Conservation (phyloP, 805 yeast species). For the Ogataea polymorpha region DNA sequence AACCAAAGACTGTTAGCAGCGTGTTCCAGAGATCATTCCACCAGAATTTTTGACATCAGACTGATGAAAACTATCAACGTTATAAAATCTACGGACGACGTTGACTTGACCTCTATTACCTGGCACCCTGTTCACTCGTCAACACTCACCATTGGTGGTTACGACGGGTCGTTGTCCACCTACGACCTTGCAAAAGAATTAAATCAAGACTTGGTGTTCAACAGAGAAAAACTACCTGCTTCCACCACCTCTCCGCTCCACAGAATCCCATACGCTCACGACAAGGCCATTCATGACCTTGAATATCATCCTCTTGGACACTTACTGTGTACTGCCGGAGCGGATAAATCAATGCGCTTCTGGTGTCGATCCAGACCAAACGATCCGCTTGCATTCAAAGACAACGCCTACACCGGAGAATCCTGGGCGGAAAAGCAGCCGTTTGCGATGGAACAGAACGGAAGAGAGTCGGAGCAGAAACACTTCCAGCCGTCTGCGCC, state of each 20-base stretch:
- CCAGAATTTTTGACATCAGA: slow-evolving; percentile 83
- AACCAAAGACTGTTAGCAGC: slow-evolving; percentile 78
- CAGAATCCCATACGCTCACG: slow-evolving; percentile 87
- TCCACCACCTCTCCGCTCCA: slow-evolving; percentile 38
- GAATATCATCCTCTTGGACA: slow-evolving; percentile 96
- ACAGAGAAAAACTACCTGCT: slow-evolving; percentile 20
- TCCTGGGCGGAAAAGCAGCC: slow-evolving; percentile 29
- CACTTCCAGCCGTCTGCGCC: not conserved
- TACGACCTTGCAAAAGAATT: slow-evolving; percentile 58
- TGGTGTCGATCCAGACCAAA: slow-evolving; percentile 94
- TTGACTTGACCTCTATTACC: slow-evolving; percentile 78
- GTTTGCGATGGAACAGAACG: slow-evolving; percentile 9
- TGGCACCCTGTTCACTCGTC: slow-evolving; percentile 93
- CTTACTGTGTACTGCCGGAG: slow-evolving; percentile 85
- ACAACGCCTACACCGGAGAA: slow-evolving; percentile 66
- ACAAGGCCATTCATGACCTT: slow-evolving; percentile 83
- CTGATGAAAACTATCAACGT: slow-evolving; percentile 74
- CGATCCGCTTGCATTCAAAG: slow-evolving; percentile 79
- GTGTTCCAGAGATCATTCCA: slow-evolving; percentile 83
- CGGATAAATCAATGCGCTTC: slow-evolving; percentile 87
- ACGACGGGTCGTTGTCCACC: slow-evolving; percentile 83
- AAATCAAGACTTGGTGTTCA: slow-evolving; percentile 31
- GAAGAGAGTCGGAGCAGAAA: slow-evolving; percentile 4
- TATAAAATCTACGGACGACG: slow-evolving; percentile 67
- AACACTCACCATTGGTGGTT: slow-evolving; percentile 78